Evolutionary conservation across 1,284 basidiomycete genomes (phyloP).

Genomic region (Rhodotorula sp.): DNA sequence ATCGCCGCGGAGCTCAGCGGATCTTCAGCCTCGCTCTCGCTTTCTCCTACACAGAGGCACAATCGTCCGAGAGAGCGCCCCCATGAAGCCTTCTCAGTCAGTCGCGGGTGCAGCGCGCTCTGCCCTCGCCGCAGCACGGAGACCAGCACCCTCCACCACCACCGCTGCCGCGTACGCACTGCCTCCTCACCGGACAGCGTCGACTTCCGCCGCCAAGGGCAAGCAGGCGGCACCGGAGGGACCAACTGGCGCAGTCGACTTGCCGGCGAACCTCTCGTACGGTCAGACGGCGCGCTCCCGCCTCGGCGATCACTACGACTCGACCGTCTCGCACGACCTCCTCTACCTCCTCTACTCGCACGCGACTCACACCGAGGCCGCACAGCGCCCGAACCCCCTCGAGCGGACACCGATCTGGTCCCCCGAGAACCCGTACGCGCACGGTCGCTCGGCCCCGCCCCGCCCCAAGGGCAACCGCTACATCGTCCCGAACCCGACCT

Average conservation of each 20-base stretch:
- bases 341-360: slow-evolving; percentile 96
- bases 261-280: slow-evolving; percentile 8
- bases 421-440: slow-evolving; percentile 72
- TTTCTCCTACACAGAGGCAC: neutral
- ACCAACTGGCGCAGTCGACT: neutral
- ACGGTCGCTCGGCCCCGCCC: slow-evolving; percentile 64
- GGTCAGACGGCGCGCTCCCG: slow-evolving; percentile 66
- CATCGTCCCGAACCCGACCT: slow-evolving; percentile 63
- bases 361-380: slow-evolving; percentile 49
- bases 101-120: slow-evolving; percentile 11
- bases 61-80: neutral
- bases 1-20: neutral
- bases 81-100: slow-evolving; percentile 10
- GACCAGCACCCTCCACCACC: neutral
- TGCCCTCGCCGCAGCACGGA: slow-evolving; percentile 2
- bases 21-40: neutral
- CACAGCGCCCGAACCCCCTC: slow-evolving; percentile 48
- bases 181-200: neutral
- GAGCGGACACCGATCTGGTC: slow-evolving; percentile 64
- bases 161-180: slow-evolving; percentile 3
- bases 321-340: slow-evolving; percentile 77
- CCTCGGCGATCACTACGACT: slow-evolving; percentile 78
- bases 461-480: slow-evolving; percentile 69
- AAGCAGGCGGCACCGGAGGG: neutral
- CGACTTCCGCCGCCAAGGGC: neutral